Evolutionary conservation across 257 asterid genomes (phyloP), one percentile per base, ranked within the genome.

Genomic region (Nicotiana obtusifolia): DNA sequence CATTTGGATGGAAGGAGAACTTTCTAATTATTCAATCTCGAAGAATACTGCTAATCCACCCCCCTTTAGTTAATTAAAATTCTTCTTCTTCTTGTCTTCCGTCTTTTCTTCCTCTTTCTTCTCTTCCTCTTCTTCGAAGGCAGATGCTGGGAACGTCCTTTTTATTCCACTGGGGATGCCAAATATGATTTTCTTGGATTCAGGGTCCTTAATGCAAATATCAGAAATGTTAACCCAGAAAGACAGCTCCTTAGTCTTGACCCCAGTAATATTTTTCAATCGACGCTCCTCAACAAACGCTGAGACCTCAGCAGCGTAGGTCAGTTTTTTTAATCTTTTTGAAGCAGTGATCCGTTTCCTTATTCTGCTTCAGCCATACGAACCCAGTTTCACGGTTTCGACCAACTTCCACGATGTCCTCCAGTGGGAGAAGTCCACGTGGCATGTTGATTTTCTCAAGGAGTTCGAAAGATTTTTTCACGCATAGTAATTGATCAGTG

Each of bases 351-450:
- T 92, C 87, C 41, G 77, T 90, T 80, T 84, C 84, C 84, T 90
- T 84, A 85, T 82, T 90, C 87, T 92, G 94, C 89, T 84, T 90
- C 85, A 92, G 71, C 98, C 97, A 91, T 16, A 91, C 89, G 86
- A 94, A 94, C 0, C 97, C 95, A 0, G 95, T 78, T 7, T 80
- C 85, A 22, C 83, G 89, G 87, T 91, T 88, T 87, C 90, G 33
- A n/a, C 96, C 96, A 15, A 88, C 93, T 86, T 94, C 92, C 0
- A 77, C 11, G 81, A 94, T 19, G 71, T 90, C 93, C 79, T 90
- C 89, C 6, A 92, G 85, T 13, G 97, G 95, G 76, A 94, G 91
- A 19, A 92, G 86, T 6, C 97, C 95, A 10, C 49, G 87, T 10
- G 97, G 95, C 78, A 91, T 66, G 88, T 91, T 83, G 81, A 91